Conservation (phyloP, 1,139 yeast species). For the Debaryomyces sp. region DNA sequence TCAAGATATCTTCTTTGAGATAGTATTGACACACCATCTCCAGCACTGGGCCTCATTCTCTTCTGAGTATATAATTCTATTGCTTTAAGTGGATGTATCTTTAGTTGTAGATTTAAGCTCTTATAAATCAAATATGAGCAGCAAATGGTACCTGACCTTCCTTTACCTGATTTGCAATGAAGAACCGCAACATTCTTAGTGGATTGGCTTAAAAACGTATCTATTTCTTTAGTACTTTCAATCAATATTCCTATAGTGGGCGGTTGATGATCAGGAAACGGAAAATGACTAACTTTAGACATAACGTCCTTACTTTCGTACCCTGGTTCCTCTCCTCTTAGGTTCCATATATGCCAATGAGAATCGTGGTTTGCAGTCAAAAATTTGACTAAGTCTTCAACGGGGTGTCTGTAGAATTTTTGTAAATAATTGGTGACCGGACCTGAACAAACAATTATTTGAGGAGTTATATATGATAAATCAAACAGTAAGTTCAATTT, state of each 20-base stretch:
- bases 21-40: conserved; percentile 69
- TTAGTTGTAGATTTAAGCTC: conserved; percentile 4
- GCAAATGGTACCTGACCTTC: conserved; percentile 79
- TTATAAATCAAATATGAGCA: conserved; percentile 69
- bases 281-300: conserved; percentile 39
- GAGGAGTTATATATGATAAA: conserved; percentile 63
- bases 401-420: conserved; percentile 56
- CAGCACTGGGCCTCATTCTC: conserved; percentile 61
- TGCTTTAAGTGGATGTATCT: conserved; percentile 45
- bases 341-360: conserved; percentile 75
- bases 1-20: conserved; percentile 70
- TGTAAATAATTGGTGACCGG: conserved; percentile 56
- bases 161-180: conserved; percentile 93
- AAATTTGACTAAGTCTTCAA: conserved; percentile 53
- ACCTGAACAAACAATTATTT: conserved; percentile 70
- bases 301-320: conserved; percentile 47
- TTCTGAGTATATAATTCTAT: conserved; percentile 52
- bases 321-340: conserved; percentile 61
- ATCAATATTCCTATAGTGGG: conserved; percentile 62
- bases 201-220: conserved; percentile 34
- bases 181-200: conserved; percentile 60
- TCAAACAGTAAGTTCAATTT: conserved; percentile 45
- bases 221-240: conserved; percentile 47
- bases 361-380: conserved; percentile 46
- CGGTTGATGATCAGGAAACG: conserved; percentile 78